Base-by-base conservation (phyloP, 2,329 filamentous ascomycete genomes). In the Apiospora rasikravindrae region DNA sequence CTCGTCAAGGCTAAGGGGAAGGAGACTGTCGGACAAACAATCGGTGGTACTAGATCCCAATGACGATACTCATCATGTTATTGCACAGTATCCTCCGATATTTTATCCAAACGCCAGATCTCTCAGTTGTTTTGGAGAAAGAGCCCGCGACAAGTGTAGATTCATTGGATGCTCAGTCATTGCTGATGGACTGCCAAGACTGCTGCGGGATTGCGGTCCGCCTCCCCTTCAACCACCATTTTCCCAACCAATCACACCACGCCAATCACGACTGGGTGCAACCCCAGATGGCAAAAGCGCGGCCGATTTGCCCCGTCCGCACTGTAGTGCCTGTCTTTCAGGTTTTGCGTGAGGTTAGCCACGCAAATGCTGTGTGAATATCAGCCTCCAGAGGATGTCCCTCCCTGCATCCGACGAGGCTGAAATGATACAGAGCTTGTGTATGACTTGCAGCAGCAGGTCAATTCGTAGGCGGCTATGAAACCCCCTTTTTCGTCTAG, bases 141-240 rank as follows among this genome's bases (percentile, higher is more conserved):
- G 33, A 64, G 57, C 19, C 57, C 37, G 29, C 33, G 19, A 64
- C 4, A 40, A n/a, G 13, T 40, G 57, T 64, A 33, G 33, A 37
- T 14, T 33, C 57, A 64, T 64, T 64, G 57, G 57, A 64, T 14
- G 57, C 33, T 40, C 19, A 10, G 57, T 22, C 57, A 29, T 29
- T 40, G 19, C 37, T 64, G 57, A 64, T 64, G 40, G 57, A 64
- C 5, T 40, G 57, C 57, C 57, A 64, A 64, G 33, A 4, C 33
- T 64, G 57, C 5, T 64, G 33, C 57, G 57, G 57, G 33, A 64
- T 40, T 64, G 57, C 57, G 57, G 57, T 64, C 57, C 57, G 57
- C 19, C 22, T 40, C 33, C 57, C 57, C 33, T 61, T 24, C 14
- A 40, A 33, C 57, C 33, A 40, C 19, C 10, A n/a, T 64, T 40